These are phyloP conservation scores for Secale cereale DNA, from an alignment of 176 grass and related monocot genomes.

Conservation along the genomic window DNA sequence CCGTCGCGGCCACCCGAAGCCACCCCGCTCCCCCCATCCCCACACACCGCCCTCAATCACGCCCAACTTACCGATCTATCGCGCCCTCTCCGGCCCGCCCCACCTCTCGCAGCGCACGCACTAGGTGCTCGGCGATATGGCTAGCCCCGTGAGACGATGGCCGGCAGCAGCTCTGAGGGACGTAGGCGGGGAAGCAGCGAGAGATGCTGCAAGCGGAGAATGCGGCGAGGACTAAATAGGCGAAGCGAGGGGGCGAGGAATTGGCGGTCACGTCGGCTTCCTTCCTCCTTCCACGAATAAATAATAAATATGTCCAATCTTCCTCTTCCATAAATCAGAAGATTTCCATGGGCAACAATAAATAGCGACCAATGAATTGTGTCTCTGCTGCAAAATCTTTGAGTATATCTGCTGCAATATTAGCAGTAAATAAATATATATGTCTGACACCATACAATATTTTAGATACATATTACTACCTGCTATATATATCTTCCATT, in stretches of 20 bases:
- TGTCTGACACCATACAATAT: neutral
- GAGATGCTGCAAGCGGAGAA: neutral
- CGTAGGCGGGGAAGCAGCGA: neutral
- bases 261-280: neutral
- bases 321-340: neutral
- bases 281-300: neutral
- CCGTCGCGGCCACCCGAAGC: constrained; percentile 35
- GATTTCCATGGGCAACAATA: neutral
- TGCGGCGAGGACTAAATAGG: constrained; percentile 20
- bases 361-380: neutral
- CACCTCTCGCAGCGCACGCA: neutral
- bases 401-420: neutral
- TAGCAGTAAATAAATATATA: neutral
- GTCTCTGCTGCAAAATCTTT: neutral
- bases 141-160: neutral
- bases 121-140: neutral
- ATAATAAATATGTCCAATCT: neutral
- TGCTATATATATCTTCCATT: neutral
- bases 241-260: neutral
- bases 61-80: neutral
- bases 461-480: neutral
- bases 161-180: neutral
- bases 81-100: neutral
- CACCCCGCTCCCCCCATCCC: constrained; percentile 31
- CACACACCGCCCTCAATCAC: neutral